Evolutionary conservation across 345 rosid genomes (phyloP).

Genomic region (Pelargonium nanum): DNA sequence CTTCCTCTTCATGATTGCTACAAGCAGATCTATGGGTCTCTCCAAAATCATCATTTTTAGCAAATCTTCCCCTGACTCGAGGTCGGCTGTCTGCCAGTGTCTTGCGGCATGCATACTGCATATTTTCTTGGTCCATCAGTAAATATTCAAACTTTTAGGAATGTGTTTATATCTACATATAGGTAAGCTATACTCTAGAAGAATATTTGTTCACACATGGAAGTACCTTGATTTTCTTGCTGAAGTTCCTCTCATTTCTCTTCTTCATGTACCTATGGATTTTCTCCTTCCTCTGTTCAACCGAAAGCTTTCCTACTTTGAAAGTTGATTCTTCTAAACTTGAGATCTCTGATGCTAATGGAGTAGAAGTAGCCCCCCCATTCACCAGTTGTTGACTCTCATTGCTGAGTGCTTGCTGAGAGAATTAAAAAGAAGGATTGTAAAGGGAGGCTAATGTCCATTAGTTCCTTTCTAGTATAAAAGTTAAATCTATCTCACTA

Average conservation of each 20-base stretch:
- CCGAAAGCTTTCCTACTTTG: constrained; percentile 67
- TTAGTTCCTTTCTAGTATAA: background rate
- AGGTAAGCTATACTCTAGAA: no score
- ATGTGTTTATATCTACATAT: no score
- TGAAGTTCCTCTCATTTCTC: constrained; percentile 85
- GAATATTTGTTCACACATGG: background rate
- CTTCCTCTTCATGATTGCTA: constrained; percentile 59
- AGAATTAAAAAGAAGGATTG: background rate
- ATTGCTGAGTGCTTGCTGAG: constrained; percentile 30
- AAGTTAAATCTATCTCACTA: no score
- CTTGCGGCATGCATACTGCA: constrained; percentile 91
- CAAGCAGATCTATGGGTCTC: constrained; percentile 37
- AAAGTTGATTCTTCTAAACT: constrained; percentile 64
- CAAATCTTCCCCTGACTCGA: constrained; percentile 88
- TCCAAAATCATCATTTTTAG: constrained; percentile 72
- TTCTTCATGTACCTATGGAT: constrained; percentile 90
- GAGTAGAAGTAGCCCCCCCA: constrained; percentile 24
- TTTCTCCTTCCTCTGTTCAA: constrained; percentile 86
- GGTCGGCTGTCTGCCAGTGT: constrained; percentile 91
- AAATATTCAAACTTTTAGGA: background rate
- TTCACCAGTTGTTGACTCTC: constrained; percentile 40
- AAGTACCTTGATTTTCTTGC: constrained; percentile 89
- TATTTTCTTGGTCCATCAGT: background rate
- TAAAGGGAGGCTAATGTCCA: background rate
- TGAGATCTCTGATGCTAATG: constrained; percentile 49